These are phyloP conservation scores for Pezicula rhizophila DNA, from an alignment of 2,329 filamentous ascomycete genomes.

Conservation along the genomic window DNA sequence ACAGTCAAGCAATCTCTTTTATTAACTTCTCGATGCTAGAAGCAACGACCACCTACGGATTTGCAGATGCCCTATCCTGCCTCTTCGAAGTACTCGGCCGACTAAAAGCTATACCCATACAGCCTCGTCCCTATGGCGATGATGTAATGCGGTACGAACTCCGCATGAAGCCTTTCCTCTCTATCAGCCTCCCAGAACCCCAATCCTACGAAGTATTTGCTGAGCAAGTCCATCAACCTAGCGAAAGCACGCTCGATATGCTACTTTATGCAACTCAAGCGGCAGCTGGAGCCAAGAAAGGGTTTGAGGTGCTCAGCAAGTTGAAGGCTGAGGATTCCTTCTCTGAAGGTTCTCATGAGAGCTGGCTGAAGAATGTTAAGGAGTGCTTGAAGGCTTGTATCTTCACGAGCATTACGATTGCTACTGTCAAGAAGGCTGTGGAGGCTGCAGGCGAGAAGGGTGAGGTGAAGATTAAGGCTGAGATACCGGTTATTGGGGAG, in stretches of 20 bases:
- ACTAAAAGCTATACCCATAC: conserved; percentile 28
- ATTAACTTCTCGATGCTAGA: conserved; percentile 58
- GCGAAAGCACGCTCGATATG: conserved; percentile 26
- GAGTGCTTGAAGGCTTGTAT: conserved; percentile 65
- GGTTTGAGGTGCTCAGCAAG: conserved; percentile 50
- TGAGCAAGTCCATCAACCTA: conserved; percentile 35
- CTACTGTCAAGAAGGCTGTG: conserved; percentile 51
- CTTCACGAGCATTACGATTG: conserved; percentile 59
- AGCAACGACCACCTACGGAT: conserved; percentile 52
- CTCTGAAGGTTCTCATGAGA: conserved; percentile 49
- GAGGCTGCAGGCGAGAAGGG: conserved; percentile 26
- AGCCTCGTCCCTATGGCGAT: conserved; percentile 47
- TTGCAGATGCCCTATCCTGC: conserved; percentile 41
- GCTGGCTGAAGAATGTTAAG: conserved; percentile 56
- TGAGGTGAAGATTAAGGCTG: conserved; percentile 35
- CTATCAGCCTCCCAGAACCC: conserved; percentile 51
- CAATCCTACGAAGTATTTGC: conserved; percentile 48
- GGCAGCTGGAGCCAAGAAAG: conserved; percentile 37
- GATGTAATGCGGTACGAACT: conserved; percentile 56
- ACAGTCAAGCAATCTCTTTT: conserved; percentile 44
- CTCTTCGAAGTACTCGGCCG: conserved; percentile 48
- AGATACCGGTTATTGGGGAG: conserved; percentile 46
- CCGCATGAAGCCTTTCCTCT: conserved; percentile 64
- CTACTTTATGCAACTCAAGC: conserved; percentile 29
- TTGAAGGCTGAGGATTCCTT: conserved; percentile 47